Percentiles rank a stretch among this genome's conserved stretches.
Evolutionary conservation across 202 grass and related monocot species (phyloP).

Genomic region (Elaeis oleifera): DNA sequence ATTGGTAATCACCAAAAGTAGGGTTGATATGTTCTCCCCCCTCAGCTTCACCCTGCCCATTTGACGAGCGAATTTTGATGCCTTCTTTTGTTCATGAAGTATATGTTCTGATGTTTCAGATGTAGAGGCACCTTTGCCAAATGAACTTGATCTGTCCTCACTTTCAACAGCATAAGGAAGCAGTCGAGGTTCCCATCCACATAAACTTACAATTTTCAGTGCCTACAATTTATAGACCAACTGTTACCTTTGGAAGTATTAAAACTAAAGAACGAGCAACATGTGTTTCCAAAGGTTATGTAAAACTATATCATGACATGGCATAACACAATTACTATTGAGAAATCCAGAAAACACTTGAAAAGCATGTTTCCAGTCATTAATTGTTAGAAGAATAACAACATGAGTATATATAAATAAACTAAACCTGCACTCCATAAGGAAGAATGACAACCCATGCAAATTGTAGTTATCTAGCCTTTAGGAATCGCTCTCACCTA

Average conservation of each 20-base stretch:
- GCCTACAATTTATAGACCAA: slow-evolving; percentile 33
- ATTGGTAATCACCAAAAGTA: slow-evolving; percentile 34
- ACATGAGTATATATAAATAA: no score
- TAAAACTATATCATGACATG: no score
- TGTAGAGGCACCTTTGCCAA: slow-evolving; percentile 28
- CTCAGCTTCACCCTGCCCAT: slow-evolving; percentile 36
- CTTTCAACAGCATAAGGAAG: slow-evolving; percentile 83
- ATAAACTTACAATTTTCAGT: slow-evolving; percentile 81
- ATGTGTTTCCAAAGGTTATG: no score
- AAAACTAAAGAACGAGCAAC: neutral
- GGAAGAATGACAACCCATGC: no score
- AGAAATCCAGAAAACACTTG: no score
- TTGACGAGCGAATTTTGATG: slow-evolving; percentile 43
- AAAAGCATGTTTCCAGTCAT: no score
- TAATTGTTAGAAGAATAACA: no score
- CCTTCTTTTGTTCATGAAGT: slow-evolving; percentile 28
- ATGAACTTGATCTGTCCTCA: slow-evolving; percentile 42
- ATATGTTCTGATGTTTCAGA: slow-evolving; percentile 33
- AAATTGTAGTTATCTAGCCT: no score
- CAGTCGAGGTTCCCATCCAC: slow-evolving; percentile 73
- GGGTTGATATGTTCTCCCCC: slow-evolving; percentile 12
- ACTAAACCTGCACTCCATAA: no score
- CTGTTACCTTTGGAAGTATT: neutral
- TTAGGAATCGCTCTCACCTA: no score
- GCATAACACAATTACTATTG: no score